Evolutionary conservation across 2,329 filamentous ascomycete species (phyloP).

Genomic region (Diplodia mutila): DNA sequence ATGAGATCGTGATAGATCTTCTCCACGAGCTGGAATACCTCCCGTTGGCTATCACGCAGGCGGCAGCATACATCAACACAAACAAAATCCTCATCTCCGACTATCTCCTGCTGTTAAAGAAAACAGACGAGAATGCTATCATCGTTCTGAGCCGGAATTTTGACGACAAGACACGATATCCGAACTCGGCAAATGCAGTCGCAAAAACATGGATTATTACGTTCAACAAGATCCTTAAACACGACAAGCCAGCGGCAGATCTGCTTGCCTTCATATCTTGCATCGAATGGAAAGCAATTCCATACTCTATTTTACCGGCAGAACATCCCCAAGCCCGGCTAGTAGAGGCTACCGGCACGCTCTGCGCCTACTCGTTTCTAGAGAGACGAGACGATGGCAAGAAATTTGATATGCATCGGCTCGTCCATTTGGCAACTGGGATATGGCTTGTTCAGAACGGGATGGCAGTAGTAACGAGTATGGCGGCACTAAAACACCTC

Average conservation of each 20-base stretch:
- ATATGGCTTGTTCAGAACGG: slow-evolving; percentile 38
- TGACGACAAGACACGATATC: slow-evolving; percentile 38
- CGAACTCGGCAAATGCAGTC: slow-evolving; percentile 38
- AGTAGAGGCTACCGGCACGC: slow-evolving; percentile 37
- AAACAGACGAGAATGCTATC: slow-evolving; percentile 33
- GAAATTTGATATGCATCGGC: slow-evolving; percentile 38
- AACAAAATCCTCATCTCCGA: slow-evolving; percentile 29
- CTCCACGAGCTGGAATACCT: slow-evolving; percentile 35
- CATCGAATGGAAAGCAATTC: slow-evolving; percentile 33
- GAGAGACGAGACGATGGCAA: slow-evolving; percentile 25
- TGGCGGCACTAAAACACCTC: slow-evolving; percentile 30
- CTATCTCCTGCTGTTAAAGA: slow-evolving; percentile 31
- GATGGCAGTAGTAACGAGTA: slow-evolving; percentile 28
- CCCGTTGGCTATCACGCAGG: slow-evolving; percentile 30
- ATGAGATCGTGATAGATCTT: slow-evolving; percentile 31
- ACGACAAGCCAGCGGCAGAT: slow-evolving; percentile 39
- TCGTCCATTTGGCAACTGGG: slow-evolving; percentile 41
- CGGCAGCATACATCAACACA: slow-evolving; percentile 39
- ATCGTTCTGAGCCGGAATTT: slow-evolving; percentile 41
- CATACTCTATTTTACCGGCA: slow-evolving; percentile 38
- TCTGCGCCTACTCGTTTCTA: slow-evolving; percentile 42
- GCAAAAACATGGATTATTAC: slow-evolving; percentile 45
- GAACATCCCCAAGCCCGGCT: slow-evolving; percentile 29
- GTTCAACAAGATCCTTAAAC: slow-evolving; percentile 39
- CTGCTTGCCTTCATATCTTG: slow-evolving; percentile 41